Evolutionary conservation across 768 basidiomycete genomes (phyloP).

Genomic region (Suillus cothurnatus): DNA sequence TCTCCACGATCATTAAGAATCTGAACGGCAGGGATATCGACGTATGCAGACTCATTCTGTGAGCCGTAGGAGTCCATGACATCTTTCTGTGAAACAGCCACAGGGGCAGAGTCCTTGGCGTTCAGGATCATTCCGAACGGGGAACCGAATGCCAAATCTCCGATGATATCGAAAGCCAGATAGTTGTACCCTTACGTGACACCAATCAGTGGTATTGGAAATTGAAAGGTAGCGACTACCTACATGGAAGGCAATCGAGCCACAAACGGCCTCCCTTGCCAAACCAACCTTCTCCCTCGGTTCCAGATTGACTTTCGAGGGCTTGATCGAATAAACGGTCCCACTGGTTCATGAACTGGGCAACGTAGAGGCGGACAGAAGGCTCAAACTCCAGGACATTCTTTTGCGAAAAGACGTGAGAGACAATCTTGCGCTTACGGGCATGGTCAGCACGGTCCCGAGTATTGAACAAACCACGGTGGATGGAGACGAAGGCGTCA

Average conservation of each 20-base stretch:
- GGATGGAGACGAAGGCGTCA: constrained; percentile 76
- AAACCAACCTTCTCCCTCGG: constrained; percentile 67
- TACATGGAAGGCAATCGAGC: constrained; percentile 76
- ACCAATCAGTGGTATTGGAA: constrained; percentile 12
- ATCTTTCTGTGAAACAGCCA: constrained; percentile 56
- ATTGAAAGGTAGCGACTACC: not conserved
- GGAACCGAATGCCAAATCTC: constrained; percentile 83
- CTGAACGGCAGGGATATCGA: constrained; percentile 75
- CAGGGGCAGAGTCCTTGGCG: constrained; percentile 70
- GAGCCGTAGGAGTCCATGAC: constrained; percentile 61
- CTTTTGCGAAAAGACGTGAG: constrained; percentile 84
- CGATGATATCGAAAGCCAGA: constrained; percentile 78
- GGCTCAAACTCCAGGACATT: constrained; percentile 87
- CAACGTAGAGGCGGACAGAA: constrained; percentile 64
- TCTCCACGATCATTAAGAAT: constrained; percentile 90
- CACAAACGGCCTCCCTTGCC: constrained; percentile 65
- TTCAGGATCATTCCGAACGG: constrained; percentile 88
- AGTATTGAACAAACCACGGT: constrained; percentile 76
- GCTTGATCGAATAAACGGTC: constrained; percentile 64
- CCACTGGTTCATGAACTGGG: constrained; percentile 69
- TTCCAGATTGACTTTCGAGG: constrained; percentile 54
- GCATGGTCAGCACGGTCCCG: constrained; percentile 78
- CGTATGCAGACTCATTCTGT: constrained; percentile 44
- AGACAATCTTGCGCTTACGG: constrained; percentile 90
- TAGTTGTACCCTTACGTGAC: constrained; percentile 52